Conservation (phyloP, 129 eudicot genomes). For the Helianthus tuberosus region DNA sequence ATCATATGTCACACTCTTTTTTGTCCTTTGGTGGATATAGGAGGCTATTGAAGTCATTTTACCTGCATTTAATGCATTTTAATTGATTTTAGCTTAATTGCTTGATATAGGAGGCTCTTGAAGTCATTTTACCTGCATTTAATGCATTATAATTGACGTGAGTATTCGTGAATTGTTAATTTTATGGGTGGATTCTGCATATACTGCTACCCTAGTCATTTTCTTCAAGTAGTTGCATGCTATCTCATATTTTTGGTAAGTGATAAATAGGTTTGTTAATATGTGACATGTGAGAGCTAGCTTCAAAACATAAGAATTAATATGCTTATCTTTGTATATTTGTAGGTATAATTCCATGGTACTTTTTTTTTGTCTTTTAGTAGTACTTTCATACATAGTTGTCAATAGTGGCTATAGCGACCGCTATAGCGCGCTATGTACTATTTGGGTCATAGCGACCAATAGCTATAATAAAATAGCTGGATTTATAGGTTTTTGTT, state of each 20-base stretch:
- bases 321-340: background rate
- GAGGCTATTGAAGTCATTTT: too few relatives aligned
- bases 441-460: too few relatives aligned
- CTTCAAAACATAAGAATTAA: background rate
- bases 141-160: background rate
- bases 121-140: background rate
- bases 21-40: background rate
- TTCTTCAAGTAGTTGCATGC: too few relatives aligned
- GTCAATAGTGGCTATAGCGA: too few relatives aligned
- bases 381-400: background rate
- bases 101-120: background rate
- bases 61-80: too few relatives aligned
- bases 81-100: background rate
- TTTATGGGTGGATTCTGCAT: conserved; percentile 8
- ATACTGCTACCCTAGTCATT: too few relatives aligned
- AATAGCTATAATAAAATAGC: too few relatives aligned
- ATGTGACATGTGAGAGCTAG: background rate
- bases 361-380: background rate
- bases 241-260: too few relatives aligned
- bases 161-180: conserved; percentile 2
- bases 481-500: too few relatives aligned
- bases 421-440: too few relatives aligned
- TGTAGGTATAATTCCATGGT: background rate
- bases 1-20: background rate
- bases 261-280: background rate